Evolutionary conservation across 257 asterid genomes (phyloP).

Genomic region (Verbena officinalis): DNA sequence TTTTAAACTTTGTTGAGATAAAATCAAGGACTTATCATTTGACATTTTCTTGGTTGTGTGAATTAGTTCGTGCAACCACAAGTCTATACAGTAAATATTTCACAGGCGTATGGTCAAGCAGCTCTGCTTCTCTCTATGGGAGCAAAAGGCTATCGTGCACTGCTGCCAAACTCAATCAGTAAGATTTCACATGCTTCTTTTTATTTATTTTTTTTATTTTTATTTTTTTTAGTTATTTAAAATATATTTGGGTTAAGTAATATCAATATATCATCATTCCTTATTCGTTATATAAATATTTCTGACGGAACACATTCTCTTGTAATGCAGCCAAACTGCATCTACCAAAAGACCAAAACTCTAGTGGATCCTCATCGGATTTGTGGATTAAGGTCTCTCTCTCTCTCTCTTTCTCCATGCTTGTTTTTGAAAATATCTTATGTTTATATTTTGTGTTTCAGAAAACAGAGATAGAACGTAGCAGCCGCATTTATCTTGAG

Average conservation of each 20-base stretch:
- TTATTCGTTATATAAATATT: too few relatives aligned
- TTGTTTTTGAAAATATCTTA: not conserved
- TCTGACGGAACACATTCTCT: too few relatives aligned
- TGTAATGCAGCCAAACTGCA: conserved; percentile 75
- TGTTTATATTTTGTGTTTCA: conserved; percentile 34
- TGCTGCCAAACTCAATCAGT: conserved; percentile 81
- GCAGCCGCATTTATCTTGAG: conserved; percentile 52
- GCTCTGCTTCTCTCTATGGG: conserved; percentile 93
- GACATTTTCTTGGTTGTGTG: conserved; percentile 22
- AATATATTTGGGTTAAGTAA: not conserved
- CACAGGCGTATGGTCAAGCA: conserved; percentile 95
- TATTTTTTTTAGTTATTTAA: not conserved
- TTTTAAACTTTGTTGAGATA: conserved; percentile 17
- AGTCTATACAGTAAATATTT: conserved; percentile 81
- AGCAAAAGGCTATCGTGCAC: conserved; percentile 75
- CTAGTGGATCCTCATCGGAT: conserved; percentile 80
- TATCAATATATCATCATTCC: too few relatives aligned
- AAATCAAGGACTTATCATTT: conserved; percentile 10
- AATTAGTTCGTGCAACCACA: conserved; percentile 73
- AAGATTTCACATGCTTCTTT: conserved; percentile 36
- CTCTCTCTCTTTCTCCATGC: conserved; percentile 34
- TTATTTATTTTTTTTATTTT: too few relatives aligned
- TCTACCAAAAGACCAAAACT: conserved; percentile 75
- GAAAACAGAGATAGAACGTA: conserved; percentile 77
- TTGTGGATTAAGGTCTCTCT: conserved; percentile 91